phyloP scores from a whole-genome alignment of 345 rosid species.

The Streptanthus diversifolius region DNA sequence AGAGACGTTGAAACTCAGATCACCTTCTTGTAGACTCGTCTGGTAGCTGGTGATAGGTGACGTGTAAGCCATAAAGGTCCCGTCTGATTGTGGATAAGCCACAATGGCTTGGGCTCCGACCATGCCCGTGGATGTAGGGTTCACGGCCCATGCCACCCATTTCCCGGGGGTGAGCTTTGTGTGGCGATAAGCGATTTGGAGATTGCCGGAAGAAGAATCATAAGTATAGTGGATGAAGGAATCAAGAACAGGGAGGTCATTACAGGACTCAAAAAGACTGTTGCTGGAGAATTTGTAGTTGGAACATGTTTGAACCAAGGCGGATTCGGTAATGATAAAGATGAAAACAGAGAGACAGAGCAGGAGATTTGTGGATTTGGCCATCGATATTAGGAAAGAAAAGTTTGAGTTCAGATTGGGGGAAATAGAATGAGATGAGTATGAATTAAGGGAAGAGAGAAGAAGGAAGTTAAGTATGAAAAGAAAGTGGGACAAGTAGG shows the following conservation, averaged over 20 bases:
- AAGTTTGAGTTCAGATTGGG: slow-evolving; percentile 15
- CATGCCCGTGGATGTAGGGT: slow-evolving; percentile 67
- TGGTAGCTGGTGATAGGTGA: slow-evolving; percentile 52
- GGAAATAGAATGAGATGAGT: slow-evolving; percentile 17
- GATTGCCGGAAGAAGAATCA: slow-evolving; percentile 46
- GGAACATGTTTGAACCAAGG: slow-evolving; percentile 50
- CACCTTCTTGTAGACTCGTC: slow-evolving; percentile 48
- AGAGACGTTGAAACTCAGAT: slow-evolving; percentile 62
- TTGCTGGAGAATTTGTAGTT: slow-evolving; percentile 58
- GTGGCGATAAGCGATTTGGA: slow-evolving; percentile 74
- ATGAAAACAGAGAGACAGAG: slow-evolving; percentile 13
- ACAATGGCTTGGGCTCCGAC: slow-evolving; percentile 77
- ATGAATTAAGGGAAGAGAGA: not conserved
- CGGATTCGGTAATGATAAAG: not conserved
- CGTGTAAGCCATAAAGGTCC: slow-evolving; percentile 58
- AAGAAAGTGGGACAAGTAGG: slow-evolving; percentile 22
- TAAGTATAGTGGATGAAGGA: slow-evolving; percentile 72
- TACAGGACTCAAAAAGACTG: slow-evolving; percentile 54
- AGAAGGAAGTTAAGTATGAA: slow-evolving; percentile 1
- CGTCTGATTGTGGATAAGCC: slow-evolving; percentile 58
- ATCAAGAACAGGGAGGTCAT: slow-evolving; percentile 63
- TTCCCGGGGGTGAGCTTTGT: slow-evolving; percentile 39
- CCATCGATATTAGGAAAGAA: slow-evolving; percentile 5
- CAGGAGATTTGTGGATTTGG: slow-evolving; percentile 8
- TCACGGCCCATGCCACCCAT: slow-evolving; percentile 93